Conservation (phyloP, 2,329 filamentous ascomycete species). For the Trichocomaceae sp. region DNA sequence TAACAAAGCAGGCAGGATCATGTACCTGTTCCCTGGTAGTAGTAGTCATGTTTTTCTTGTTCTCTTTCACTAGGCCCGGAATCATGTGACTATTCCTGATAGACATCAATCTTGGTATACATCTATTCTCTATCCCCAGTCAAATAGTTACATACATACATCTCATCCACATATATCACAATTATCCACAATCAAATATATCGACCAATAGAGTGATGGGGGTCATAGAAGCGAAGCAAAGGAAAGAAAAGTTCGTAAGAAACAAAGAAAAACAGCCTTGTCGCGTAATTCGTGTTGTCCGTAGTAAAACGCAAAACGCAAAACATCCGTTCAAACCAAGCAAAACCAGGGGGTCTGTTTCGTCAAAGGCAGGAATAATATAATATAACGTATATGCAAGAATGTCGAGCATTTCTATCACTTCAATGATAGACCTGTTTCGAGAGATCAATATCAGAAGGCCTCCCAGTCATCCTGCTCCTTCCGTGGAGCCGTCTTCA, state of each 20-base stretch:
- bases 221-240: not conserved
- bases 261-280: slow-evolving; percentile 2
- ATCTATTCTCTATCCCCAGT: not conserved
- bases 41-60: too few species aligned
- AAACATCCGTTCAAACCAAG: slow-evolving; percentile 8
- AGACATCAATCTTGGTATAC: too few species aligned
- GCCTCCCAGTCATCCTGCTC: slow-evolving; percentile 14
- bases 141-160: not conserved
- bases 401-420: not conserved
- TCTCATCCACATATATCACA: not conserved
- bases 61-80: too few species aligned
- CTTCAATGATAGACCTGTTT: not conserved
- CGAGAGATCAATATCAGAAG: slow-evolving; percentile 3
- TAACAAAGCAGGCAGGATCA: too few species aligned
- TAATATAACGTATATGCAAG: slow-evolving; percentile 1
- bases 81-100: too few species aligned
- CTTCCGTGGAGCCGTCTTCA: not conserved
- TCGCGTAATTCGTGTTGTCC: slow-evolving; percentile 11
- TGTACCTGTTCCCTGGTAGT: too few species aligned
- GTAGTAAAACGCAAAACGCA: slow-evolving; percentile 3
- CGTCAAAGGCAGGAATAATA: not conserved
- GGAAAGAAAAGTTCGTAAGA: not conserved
- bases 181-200: not conserved
- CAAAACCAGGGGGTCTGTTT: not conserved
- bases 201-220: not conserved